Evolutionary conservation across 1,139 yeast species (phyloP), one percentile per base, ranked within the genome.

Genomic region (Hemisphaericaspora subhashii): DNA sequence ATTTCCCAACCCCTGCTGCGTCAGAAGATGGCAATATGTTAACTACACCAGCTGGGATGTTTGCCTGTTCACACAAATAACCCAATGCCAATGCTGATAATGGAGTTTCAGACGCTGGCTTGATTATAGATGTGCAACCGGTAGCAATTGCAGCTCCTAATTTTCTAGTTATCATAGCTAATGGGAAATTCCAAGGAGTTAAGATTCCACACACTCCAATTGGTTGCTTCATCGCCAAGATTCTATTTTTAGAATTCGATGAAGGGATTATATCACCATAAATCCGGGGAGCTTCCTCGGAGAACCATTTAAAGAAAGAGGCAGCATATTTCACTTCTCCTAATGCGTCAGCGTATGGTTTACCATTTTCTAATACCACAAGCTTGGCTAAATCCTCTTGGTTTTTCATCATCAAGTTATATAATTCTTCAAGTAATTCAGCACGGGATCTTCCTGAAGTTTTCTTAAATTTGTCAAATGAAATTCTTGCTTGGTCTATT

Each of bases 161-260:
- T 61, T 90, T 90, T 52, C 98, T 75, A 2, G 96, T 80, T 45
- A 90, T 86, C 98, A 90, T 90, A 5, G 96, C 95, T 38, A 84
- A 72, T 13, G 98, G 98, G 67, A 90, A 90, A 62, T 90, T 90
- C 97, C 97, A 90, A 14, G 98, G 98, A 4, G 96, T 87, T 51
- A 90, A 72, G 44, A 90, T 79, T 21, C 95, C 96, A 53, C 92
- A 87, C 1, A 87, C 95, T 15, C 97, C 97, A 38, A 90, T 75
- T 12, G 96, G 95, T 58, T 85, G 89, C 55, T 82, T 81, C 39
- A 79, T 53, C 1, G 95, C 78, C 46, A 79, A 63, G 33, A 85
- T 83, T 52, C 89, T 73, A 56, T 74, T 79, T 25, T 64, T 53
- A 23, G 79, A 63, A 52, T 69, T 74, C 17, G 77, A 64, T 3